Conservation (phyloP, 176 grass and related monocot species). For the Carex kokanica region DNA sequence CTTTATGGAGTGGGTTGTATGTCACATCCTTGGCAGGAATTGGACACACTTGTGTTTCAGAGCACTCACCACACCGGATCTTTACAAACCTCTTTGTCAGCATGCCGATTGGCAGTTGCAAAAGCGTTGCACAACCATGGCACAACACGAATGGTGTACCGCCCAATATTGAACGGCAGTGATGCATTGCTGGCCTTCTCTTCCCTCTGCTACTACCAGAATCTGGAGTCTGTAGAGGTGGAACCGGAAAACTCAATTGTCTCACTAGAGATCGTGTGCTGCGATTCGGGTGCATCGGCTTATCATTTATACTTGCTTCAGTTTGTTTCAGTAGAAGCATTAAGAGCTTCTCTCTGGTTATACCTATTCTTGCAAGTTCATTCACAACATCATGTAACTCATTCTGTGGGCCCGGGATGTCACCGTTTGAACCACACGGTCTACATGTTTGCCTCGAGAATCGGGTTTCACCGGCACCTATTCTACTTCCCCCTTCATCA, state of each 20-base stretch:
- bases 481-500: conserved; percentile 22
- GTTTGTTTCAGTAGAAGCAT: conserved; percentile 19
- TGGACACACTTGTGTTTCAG: conserved; percentile 35
- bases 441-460: conserved; percentile 15
- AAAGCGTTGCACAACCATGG: conserved; percentile 40
- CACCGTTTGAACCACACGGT: not conserved
- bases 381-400: conserved; percentile 8
- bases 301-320: not conserved
- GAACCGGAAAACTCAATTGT: not conserved
- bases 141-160: conserved; percentile 80
- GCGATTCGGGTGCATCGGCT: not conserved
- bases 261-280: conserved; percentile 2
- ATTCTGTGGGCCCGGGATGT: not conserved
- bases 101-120: conserved; percentile 52
- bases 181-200: conserved; percentile 24
- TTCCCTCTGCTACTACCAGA: conserved; percentile 9
- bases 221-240: conserved; percentile 3
- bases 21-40: conserved; percentile 37
- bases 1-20: conserved; percentile 4
- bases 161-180: conserved; percentile 54
- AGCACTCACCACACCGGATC: conserved; percentile 58
- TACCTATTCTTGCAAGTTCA: conserved; percentile 20
- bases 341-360: conserved; percentile 28
- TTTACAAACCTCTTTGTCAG: conserved; percentile 20
- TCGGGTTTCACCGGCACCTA: not conserved